Percentiles rank a stretch among this genome's conserved stretches.
These are phyloP conservation scores for Thraustochytrium sp. DNA, from an alignment of 352 stramenopile species.

Conservation along the genomic window DNA sequence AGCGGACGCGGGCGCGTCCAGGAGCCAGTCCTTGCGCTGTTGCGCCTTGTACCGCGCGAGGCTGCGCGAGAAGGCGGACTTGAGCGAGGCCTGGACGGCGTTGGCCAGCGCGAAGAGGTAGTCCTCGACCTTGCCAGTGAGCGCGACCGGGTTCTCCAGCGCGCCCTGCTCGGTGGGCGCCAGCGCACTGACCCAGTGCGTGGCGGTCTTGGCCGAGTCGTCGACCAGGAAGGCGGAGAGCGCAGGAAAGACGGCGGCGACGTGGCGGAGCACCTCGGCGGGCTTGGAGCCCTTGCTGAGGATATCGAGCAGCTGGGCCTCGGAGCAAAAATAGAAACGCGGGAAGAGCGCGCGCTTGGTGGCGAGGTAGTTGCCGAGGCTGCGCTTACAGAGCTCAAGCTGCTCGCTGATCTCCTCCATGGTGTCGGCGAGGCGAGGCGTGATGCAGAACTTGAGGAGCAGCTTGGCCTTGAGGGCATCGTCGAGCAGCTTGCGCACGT, in stretches of 20 bases:
- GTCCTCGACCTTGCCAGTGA: conserved; percentile 93
- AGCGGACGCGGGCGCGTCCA: conserved; percentile 77
- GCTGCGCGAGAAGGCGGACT: conserved; percentile 85
- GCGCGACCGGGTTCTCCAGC: conserved; percentile 79
- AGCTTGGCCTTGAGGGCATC: conserved; percentile 77
- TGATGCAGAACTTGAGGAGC: conserved; percentile 78
- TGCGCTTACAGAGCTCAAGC: conserved; percentile 88
- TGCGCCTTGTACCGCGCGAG: conserved; percentile 80
- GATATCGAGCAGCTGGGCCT: conserved; percentile 85
- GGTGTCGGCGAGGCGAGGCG: conserved; percentile 70
- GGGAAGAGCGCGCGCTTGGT: conserved; percentile 85
- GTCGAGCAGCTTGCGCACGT: conserved; percentile 78
- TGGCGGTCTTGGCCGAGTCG: conserved; percentile 69
- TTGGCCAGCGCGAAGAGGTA: conserved; percentile 91
- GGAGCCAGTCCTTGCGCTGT: conserved; percentile 87
- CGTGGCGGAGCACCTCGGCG: conserved; percentile 86
- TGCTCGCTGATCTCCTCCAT: conserved; percentile 85
- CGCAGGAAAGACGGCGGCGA: conserved; percentile 89
- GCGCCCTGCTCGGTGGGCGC: conserved; percentile 81
- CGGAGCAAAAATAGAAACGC: conserved; percentile 91
- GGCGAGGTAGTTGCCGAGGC: conserved; percentile 88
- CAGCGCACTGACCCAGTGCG: conserved; percentile 82
- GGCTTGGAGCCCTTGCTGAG: conserved; percentile 87
- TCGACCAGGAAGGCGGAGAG: conserved; percentile 82
- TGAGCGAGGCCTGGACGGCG: conserved; percentile 85